Conservation (phyloP, 1,284 basidiomycete genomes). For the Meripilus lineatus region DNA sequence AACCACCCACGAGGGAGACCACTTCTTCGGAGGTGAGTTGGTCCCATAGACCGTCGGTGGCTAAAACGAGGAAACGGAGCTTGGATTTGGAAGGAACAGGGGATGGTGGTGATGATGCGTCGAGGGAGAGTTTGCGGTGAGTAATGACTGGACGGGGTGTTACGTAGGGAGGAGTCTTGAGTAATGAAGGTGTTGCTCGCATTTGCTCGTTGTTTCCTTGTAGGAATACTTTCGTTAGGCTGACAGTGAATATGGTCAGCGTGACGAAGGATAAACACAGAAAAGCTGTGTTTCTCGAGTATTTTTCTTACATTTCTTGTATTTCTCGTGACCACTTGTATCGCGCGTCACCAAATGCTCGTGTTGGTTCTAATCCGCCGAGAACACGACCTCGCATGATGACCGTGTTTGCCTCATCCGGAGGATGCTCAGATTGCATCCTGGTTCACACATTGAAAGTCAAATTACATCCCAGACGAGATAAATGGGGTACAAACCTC, state of each 20-base stretch:
- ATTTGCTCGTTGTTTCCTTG: constrained; percentile 56
- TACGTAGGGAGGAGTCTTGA: constrained; percentile 94
- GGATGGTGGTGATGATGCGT: constrained; percentile 17
- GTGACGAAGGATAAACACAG: constrained; percentile 1
- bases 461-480: background rate
- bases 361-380: constrained; percentile 90
- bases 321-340: constrained; percentile 85
- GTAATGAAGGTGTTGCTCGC: constrained; percentile 52
- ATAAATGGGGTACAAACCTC: constrained; percentile 39
- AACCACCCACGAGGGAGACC: constrained; percentile 83
- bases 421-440: constrained; percentile 86
- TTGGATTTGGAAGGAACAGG: constrained; percentile 21
- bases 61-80: constrained; percentile 61
- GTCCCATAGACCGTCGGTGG: constrained; percentile 85
- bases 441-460: constrained; percentile 34
- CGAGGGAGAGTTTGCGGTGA: constrained; percentile 60
- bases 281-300: background rate
- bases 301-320: constrained; percentile 60
- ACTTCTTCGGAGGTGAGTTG: constrained; percentile 93
- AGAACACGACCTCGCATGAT: constrained; percentile 85
- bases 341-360: constrained; percentile 93
- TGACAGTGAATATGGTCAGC: constrained; percentile 29
- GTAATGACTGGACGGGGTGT: constrained; percentile 88
- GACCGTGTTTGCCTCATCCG: constrained; percentile 75
- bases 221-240: constrained; percentile 66